Percentiles rank a stretch among this genome's conserved stretches.
Conservation (phyloP, 2,329 filamentous ascomycete genomes). For the Pseudovirgaria hyperparasitica region DNA sequence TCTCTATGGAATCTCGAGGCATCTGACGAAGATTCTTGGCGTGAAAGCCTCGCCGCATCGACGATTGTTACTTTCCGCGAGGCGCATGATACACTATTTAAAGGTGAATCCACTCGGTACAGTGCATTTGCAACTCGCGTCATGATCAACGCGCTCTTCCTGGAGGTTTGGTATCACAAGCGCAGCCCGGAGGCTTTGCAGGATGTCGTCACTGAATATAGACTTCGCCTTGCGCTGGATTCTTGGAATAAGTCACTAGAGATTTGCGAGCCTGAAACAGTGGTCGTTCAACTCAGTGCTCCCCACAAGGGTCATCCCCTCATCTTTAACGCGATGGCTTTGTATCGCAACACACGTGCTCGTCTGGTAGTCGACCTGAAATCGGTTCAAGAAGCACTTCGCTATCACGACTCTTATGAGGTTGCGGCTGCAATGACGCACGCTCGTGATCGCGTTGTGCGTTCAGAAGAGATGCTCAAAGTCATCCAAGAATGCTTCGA, state of each 20-base stretch:
- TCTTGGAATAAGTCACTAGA: conserved; percentile 98
- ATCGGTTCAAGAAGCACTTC: conserved; percentile 86
- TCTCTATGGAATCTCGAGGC: conserved; percentile 83
- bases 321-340: conserved; percentile 95
- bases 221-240: conserved; percentile 85
- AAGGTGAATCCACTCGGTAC: conserved; percentile 80
- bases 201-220: conserved; percentile 96
- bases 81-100: conserved; percentile 90
- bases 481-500: conserved; percentile 96
- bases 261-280: conserved; percentile 80
- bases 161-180: conserved; percentile 99
- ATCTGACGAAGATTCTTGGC: conserved; percentile 70
- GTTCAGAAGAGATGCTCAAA: conserved; percentile 95
- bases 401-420: conserved; percentile 95
- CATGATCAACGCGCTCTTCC: conserved; percentile 96
- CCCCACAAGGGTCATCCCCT: conserved; percentile 93
- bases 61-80: conserved; percentile 78
- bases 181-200: conserved; percentile 94
- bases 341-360: conserved; percentile 87
- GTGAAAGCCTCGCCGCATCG: conserved; percentile 59
- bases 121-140: conserved; percentile 94
- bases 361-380: conserved; percentile 92
- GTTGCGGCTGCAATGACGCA: conserved; percentile 94
- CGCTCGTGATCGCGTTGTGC: conserved; percentile 85
- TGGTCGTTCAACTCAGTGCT: conserved; percentile 78